Evolutionary conservation across 306 rosid species (phyloP).

Genomic region (Rosa multiflora): DNA sequence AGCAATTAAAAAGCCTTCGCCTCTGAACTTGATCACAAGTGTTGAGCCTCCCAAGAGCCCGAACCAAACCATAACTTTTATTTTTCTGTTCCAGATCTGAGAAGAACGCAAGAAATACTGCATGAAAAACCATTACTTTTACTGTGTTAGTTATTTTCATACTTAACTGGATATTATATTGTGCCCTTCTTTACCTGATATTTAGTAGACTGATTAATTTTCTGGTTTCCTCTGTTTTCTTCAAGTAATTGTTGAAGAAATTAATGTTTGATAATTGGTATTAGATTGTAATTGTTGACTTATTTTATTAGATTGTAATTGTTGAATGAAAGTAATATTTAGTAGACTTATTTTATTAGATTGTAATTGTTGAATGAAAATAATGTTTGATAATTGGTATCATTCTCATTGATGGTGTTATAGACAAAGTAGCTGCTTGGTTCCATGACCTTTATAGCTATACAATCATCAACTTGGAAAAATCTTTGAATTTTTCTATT

Average conservation of each 20-base stretch:
- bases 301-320: no score
- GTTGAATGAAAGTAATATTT: no score
- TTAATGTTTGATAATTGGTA: no score
- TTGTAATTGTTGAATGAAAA: not conserved
- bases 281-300: no score
- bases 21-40: not conserved
- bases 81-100: not conserved
- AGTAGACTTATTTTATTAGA: not conserved
- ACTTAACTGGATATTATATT: not conserved
- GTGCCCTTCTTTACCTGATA: not conserved
- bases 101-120: not conserved
- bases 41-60: not conserved
- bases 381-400: not conserved
- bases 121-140: not conserved
- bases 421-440: not conserved
- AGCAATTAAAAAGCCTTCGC: not conserved
- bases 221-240: not conserved
- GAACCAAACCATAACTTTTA: not conserved
- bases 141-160: not conserved
- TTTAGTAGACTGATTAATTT: not conserved
- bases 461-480: not conserved
- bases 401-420: not conserved
- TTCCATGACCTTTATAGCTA: not conserved
- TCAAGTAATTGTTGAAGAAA: not conserved
- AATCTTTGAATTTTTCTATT: not conserved